Base-by-base conservation (phyloP, 257 asterid species). In the Jasminum sambac region DNA sequence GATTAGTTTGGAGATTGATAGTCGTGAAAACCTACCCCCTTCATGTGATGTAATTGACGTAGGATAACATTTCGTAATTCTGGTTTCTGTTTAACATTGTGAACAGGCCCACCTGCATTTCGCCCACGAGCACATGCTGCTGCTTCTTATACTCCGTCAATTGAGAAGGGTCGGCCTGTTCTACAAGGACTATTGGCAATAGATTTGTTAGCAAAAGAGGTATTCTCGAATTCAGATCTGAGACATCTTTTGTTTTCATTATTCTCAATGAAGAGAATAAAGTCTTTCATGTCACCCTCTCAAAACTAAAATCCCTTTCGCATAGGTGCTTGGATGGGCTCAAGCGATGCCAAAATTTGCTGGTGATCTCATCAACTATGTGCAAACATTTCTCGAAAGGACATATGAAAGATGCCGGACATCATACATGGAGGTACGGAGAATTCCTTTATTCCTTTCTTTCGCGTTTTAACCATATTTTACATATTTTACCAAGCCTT, bases 341-440 rank as follows among this genome's bases (percentile, higher is more conserved):
- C 98, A 95, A 85, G 95, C 99, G 82, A 87, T 91, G 99, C 99
- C 99, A 70, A 95, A 91, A 84, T 95, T 91, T 84, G 82, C 98
- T 70, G 83, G 74, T 68, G 98, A 89, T 77, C 90, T 95, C 74
- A 85, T 89, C 84, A 88, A 79, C 82, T 95, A 91, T 73, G 91
- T 91, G 78, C 96, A 87, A 83, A 89, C 97, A 66, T 91, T 95
- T 80, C 98, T 95, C 62, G 99, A 95, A 82, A 84, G 99, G 76
- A 77, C 99, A 76, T 95, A 91, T 73, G 99, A 95, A 84, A 95
- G 99, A 87, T 95, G 99, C 64, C 94, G 99, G 64, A 88, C 99
- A 72, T 87, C 98, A 62, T 95, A 95, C 72, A 95, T 91, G 98
- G 99, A 95, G 99, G 99, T 73, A 86, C 40, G 81, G 41, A 59